phyloP scores from a whole-genome alignment of 2,329 filamentous ascomycete species.

The Trichoderma atroviride region DNA sequence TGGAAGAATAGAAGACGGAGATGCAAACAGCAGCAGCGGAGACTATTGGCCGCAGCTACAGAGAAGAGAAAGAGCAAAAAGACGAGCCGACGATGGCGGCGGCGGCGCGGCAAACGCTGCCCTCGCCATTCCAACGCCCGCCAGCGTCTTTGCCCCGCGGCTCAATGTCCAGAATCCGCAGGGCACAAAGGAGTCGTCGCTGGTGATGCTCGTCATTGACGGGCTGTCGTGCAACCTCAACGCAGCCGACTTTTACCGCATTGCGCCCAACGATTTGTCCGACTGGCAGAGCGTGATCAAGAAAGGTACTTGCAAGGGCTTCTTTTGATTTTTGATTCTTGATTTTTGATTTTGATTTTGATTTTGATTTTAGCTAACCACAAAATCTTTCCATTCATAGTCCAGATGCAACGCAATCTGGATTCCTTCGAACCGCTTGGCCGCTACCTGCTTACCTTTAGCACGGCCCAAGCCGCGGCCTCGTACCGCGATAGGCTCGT shows the following conservation, averaged over 20 bases:
- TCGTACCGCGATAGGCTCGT: slow-evolving; percentile 55
- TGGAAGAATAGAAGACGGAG: neutral
- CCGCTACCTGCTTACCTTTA: slow-evolving; percentile 72
- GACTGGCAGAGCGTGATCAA: slow-evolving; percentile 67
- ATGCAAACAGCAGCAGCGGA: neutral
- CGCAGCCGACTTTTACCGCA: slow-evolving; percentile 70
- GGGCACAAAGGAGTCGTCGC: slow-evolving; percentile 18
- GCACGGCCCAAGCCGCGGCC: slow-evolving; percentile 57
- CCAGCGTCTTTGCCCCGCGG: neutral
- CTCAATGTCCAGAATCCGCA: slow-evolving; percentile 2
- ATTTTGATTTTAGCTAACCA: neutral
- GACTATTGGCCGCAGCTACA: slow-evolving; percentile 20
- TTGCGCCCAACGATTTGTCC: slow-evolving; percentile 67
- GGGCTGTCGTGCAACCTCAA: slow-evolving; percentile 62
- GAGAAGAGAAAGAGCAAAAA: neutral
- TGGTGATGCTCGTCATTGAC: slow-evolving; percentile 57
- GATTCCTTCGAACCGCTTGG: slow-evolving; percentile 64
- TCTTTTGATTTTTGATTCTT: neutral
- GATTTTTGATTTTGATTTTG: too few relatives aligned
- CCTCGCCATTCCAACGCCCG: neutral
- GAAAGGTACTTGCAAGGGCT: slow-evolving; percentile 47
- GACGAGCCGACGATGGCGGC: neutral
- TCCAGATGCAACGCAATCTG: slow-evolving; percentile 67
- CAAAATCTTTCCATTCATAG: slow-evolving; percentile 34
- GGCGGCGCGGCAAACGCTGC: neutral